Evolutionary conservation across 75 land plant species (phyloP).

Genomic region (Larix kaempferi): DNA sequence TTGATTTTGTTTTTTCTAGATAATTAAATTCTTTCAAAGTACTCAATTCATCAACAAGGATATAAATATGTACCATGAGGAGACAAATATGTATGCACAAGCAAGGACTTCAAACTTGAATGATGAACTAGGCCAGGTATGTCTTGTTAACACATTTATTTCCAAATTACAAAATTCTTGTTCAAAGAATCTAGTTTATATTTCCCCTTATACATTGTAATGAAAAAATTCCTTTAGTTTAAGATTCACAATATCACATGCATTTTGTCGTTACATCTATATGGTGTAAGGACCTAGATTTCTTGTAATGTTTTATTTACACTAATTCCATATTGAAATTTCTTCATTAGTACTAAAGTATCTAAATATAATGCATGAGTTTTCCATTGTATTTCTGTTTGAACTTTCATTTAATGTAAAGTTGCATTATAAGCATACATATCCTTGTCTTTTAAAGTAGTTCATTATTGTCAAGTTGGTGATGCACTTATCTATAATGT

Average conservation of each 20-base stretch:
- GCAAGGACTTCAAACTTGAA: conserved; percentile 54
- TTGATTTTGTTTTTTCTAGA: not conserved
- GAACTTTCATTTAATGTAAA: too few species aligned
- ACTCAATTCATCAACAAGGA: conserved; percentile 49
- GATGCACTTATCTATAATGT: too few species aligned
- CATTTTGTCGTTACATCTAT: not conserved
- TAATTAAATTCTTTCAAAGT: conserved; percentile 21
- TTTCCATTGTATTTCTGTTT: too few species aligned
- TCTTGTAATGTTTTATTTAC: too few species aligned
- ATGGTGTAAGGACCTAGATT: too few species aligned
- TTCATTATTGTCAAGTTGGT: too few species aligned
- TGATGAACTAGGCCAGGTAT: conserved; percentile 57
- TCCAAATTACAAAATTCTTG: not conserved
- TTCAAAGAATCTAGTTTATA: not conserved
- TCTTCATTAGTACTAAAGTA: too few species aligned
- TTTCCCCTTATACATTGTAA: not conserved
- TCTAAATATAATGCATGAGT: too few species aligned
- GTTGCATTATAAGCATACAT: too few species aligned
- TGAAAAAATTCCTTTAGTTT: not conserved
- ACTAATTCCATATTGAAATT: too few species aligned
- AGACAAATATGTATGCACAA: conserved; percentile 37
- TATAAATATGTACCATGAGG: conserved; percentile 34
- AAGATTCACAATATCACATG: not conserved
- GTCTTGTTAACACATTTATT: not conserved
- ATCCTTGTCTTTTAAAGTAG: too few species aligned